phyloP scores from a whole-genome alignment of 179 eudicot genomes.

The Patellifolia procumbens region DNA sequence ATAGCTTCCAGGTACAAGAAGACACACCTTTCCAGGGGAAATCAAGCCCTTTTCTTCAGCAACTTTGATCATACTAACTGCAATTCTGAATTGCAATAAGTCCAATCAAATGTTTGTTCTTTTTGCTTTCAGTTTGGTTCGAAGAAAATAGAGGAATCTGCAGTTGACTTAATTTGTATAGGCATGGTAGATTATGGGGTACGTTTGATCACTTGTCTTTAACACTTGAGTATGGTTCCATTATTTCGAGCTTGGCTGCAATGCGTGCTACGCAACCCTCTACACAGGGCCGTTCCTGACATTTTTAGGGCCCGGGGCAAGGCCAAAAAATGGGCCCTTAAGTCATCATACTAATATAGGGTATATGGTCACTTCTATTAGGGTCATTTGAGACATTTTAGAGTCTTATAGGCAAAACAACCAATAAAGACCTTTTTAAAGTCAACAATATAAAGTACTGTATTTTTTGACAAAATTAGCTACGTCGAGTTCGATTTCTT shows the following conservation, averaged over 20 bases:
- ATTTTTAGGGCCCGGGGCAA: too few relatives aligned
- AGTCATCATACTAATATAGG: too few relatives aligned
- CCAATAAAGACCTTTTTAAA: too few relatives aligned
- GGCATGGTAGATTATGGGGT: neutral
- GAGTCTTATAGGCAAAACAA: too few relatives aligned
- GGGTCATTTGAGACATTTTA: too few relatives aligned
- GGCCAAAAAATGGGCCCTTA: too few relatives aligned
- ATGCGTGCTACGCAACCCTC: slow-evolving; percentile 82
- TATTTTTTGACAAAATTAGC: too few relatives aligned
- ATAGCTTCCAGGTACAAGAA: neutral
- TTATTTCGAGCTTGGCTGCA: slow-evolving; percentile 82
- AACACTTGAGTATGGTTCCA: slow-evolving; percentile 90
- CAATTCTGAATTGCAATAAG: slow-evolving; percentile 32
- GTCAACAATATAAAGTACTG: too few relatives aligned
- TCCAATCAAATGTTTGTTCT: neutral
- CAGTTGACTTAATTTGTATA: neutral
- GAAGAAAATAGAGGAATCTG: neutral
- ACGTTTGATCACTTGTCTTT: slow-evolving; percentile 62
- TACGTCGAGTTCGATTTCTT: too few relatives aligned
- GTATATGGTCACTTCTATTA: too few relatives aligned
- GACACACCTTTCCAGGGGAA: slow-evolving; percentile 42
- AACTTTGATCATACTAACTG: slow-evolving; percentile 42
- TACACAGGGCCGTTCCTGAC: too few relatives aligned
- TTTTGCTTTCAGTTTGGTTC: neutral
- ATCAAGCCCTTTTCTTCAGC: slow-evolving; percentile 52